Base-by-base conservation (phyloP, 2,329 filamentous ascomycete genomes). In the Microascus cirrosus region DNA sequence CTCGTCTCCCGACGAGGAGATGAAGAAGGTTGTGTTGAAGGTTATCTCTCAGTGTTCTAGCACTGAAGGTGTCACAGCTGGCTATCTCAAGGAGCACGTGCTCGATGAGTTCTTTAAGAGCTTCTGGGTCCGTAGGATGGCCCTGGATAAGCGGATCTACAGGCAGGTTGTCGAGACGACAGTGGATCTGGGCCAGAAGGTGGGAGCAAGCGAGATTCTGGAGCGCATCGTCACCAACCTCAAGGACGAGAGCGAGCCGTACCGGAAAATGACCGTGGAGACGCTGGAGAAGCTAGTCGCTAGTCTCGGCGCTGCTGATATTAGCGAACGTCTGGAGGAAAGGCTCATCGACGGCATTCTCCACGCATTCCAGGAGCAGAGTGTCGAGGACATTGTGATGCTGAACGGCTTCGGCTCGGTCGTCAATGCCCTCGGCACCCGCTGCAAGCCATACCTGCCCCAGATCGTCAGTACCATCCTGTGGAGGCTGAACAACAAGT, bases 11-110 rank as follows among this genome's bases (percentile, higher is more conserved):
- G 94, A 99, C 63, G 94, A 99, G 72, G 94, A 99, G 73, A 99
- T 99, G 94, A 99, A 97, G 76, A 99, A 99, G 76, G 94, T 99
- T 1, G 94, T 99, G 8, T 77, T 99, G 59, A 97, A 97, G 73
- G 94, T 99, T 32, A 85, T 99, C 18, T 96, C 92, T 20, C 94
- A 99, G 68, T 97, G 94, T 68, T 90, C 94, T 8, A 87, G 87
- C 64, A 97, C 93, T 2, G 89, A 95, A 67, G 94, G 94, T 74
- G 94, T 99, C 32, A 97, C 94, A 36, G 89, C 92, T 39, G 88
- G 86, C 45, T 99, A 97, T 67, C 80, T 99, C 48, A 97, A 96
- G 72, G 92, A 97, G 68, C 88, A 95, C 61, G 92, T 99, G 8
- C 78, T 99, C 45, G 86, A 90, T 63, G 94, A 97, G 61, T 99